phyloP scores from a whole-genome alignment of 179 eudicot species.

The Sideroxylon spinosum region DNA sequence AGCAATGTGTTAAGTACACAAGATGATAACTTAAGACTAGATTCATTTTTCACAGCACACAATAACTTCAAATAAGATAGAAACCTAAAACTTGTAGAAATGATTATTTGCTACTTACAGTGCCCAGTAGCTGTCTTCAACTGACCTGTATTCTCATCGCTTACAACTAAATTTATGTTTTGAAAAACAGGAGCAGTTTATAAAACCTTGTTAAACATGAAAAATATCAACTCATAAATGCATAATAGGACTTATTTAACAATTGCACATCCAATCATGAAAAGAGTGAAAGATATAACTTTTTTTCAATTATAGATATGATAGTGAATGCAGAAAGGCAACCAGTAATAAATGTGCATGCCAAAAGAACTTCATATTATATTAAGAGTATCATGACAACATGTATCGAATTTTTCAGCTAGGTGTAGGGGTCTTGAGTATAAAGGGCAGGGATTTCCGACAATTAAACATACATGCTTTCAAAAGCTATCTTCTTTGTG shows the following conservation, averaged over 20 bases:
- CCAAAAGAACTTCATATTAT: neutral
- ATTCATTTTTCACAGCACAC: neutral
- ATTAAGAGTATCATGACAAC: neutral
- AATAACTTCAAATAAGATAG: neutral
- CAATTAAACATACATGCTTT: neutral
- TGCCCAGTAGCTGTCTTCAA: conserved; percentile 31
- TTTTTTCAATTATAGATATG: neutral
- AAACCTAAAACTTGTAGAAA: neutral
- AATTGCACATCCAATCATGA: neutral
- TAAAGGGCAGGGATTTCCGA: neutral
- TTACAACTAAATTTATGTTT: conserved; percentile 23
- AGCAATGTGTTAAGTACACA: neutral
- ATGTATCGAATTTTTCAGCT: neutral
- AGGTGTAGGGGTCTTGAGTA: neutral
- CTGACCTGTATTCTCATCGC: conserved; percentile 23
- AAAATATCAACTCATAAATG: conserved; percentile 9
- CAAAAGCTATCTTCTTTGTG: conserved; percentile 35
- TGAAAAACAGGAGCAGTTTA: conserved; percentile 24
- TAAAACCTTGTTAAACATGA: conserved; percentile 21
- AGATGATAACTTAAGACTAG: neutral
- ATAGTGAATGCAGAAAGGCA: conserved; percentile 2
- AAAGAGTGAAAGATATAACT: neutral
- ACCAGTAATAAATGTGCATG: neutral
- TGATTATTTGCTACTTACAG: conserved; percentile 35
- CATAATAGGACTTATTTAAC: neutral